A percentile compares a stretch with the other conserved stretches of the same genome.
Conservation (phyloP, 169 alveolate species). For the Plasmodium relictum region DNA sequence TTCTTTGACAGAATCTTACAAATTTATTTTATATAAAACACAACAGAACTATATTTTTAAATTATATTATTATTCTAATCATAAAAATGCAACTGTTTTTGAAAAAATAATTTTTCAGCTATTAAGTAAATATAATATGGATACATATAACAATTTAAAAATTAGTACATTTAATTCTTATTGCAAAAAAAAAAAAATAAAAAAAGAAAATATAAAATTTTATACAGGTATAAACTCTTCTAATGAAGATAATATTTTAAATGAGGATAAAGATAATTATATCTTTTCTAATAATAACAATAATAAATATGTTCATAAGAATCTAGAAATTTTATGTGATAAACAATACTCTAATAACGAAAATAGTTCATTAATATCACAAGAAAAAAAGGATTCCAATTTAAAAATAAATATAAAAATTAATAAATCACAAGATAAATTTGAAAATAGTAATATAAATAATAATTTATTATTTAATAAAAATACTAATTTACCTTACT, state of each 20-base stretch:
- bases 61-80: neutral
- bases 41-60: constrained; percentile 17
- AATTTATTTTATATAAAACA: constrained; percentile 15
- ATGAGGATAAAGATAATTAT: no score
- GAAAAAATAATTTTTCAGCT: constrained; percentile 16
- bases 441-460: neutral
- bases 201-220: neutral
- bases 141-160: constrained; percentile 11
- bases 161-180: constrained; percentile 5
- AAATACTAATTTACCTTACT: neutral
- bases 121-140: constrained; percentile 16
- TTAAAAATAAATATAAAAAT: no score
- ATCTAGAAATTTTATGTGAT: neutral
- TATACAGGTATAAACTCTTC: no score
- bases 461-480: neutral
- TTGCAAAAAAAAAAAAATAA: neutral
- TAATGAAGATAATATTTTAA: no score
- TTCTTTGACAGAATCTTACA: constrained; percentile 13
- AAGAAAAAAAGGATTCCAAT: no score
- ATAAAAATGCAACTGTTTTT: constrained; percentile 1
- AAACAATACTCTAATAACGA: no score
- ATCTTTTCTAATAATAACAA: no score
- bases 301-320: no score
- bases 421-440: neutral
- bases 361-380: no score